Conservation (phyloP, 2,329 filamentous ascomycete species). For the Helotiales sp. region DNA sequence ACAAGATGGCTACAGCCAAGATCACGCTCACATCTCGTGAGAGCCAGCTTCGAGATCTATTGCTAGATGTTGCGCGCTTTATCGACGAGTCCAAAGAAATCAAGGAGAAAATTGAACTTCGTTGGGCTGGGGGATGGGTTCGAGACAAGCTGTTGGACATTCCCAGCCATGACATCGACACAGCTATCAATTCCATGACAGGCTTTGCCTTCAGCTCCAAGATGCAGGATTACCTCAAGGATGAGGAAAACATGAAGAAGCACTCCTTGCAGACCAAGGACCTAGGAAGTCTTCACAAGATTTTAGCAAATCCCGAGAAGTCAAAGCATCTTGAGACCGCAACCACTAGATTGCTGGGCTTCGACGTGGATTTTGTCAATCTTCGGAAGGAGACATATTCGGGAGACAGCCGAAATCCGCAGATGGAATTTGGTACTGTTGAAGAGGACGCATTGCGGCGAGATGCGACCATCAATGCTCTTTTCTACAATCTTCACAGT, state of each 20-base stretch:
- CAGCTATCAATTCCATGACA: constrained; percentile 84
- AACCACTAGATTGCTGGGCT: constrained; percentile 78
- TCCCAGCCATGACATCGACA: constrained; percentile 78
- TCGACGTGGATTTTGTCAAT: constrained; percentile 94
- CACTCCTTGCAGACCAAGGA: constrained; percentile 59
- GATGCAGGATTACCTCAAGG: constrained; percentile 67
- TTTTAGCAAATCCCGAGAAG: constrained; percentile 90
- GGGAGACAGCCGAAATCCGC: constrained; percentile 84
- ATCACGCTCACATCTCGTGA: constrained; percentile 70
- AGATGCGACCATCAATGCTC: constrained; percentile 91
- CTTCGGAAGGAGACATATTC: constrained; percentile 88
- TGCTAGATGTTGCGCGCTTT: constrained; percentile 78
- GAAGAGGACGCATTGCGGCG: constrained; percentile 85
- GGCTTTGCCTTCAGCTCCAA: constrained; percentile 72
- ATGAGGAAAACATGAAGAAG: constrained; percentile 58
- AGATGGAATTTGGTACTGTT: constrained; percentile 91
- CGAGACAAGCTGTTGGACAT: constrained; percentile 77
- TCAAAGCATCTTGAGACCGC: constrained; percentile 95
- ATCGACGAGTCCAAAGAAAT: constrained; percentile 55
- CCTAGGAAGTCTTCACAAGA: constrained; percentile 79
- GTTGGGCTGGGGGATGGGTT: constrained; percentile 87
- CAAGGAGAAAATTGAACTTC: constrained; percentile 60
- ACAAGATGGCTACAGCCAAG: constrained; percentile 26
- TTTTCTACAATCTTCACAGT: constrained; percentile 92
- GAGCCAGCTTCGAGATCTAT: constrained; percentile 67